Evolutionary conservation across 2,329 filamentous ascomycete genomes (phyloP).

Genomic region (Penicillium sp.): DNA sequence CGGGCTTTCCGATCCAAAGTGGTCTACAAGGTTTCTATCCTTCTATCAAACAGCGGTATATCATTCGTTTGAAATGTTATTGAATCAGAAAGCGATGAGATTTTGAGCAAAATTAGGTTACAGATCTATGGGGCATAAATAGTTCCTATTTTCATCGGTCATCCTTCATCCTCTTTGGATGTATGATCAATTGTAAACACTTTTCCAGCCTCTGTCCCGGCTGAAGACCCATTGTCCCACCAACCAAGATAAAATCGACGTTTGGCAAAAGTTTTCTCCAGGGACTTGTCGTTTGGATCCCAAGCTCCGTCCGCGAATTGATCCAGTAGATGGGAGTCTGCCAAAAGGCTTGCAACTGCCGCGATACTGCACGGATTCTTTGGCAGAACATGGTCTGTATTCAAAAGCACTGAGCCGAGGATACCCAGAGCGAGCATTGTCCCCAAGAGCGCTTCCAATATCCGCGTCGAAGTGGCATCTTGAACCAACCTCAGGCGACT

Average conservation of each 20-base stretch:
- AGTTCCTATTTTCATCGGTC: no score
- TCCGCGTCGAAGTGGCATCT: conserved; percentile 12
- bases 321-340: conserved; percentile 16
- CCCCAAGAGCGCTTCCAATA: conserved; percentile 14
- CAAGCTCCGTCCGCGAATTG: conserved; percentile 2
- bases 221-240: background rate
- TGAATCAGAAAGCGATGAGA: no score
- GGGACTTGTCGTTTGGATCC: background rate
- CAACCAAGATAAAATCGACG: conserved; percentile 15
- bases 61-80: no score
- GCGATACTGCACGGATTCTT: conserved; percentile 25
- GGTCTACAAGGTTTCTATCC: no score
- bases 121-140: no score
- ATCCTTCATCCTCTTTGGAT: background rate
- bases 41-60: no score
- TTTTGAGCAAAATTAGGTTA: no score
- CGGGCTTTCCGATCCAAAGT: no score
- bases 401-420: conserved; percentile 6
- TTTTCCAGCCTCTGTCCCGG: background rate
- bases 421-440: conserved; percentile 11
- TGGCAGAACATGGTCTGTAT: conserved; percentile 22
- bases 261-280: background rate
- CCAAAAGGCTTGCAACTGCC: conserved; percentile 20
- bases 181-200: conserved; percentile 10
- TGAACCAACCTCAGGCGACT: conserved; percentile 17